Evolutionary conservation across 495 filamentous ascomycete species (phyloP).

Genomic region (Daldinia vernicosa): DNA sequence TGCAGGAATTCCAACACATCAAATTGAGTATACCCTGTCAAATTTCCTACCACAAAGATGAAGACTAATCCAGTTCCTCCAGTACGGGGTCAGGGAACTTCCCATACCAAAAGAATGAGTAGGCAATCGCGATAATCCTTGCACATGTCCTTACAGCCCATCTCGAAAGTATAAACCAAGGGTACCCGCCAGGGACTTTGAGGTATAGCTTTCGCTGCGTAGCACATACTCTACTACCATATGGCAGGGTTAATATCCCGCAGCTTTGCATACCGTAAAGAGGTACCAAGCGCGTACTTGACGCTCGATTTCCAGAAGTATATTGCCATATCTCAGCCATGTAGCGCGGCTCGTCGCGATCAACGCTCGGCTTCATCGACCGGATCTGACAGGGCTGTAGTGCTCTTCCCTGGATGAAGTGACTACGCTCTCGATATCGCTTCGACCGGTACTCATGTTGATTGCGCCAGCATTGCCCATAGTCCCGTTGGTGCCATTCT

Average conservation of each 20-base stretch:
- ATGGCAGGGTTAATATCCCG: constrained; percentile 2
- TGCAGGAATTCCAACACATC: not conserved
- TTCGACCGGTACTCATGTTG: not conserved
- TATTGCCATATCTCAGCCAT: constrained; percentile 2
- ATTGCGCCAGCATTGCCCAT: not conserved
- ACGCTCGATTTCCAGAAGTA: not conserved
- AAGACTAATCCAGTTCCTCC: not conserved
- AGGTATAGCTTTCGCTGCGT: not conserved
- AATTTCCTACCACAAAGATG: not conserved
- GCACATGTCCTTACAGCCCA: not conserved
- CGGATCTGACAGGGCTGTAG: not conserved
- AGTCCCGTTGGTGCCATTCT: not conserved
- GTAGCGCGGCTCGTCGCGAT: constrained; percentile 2
- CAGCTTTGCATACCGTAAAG: constrained; percentile 5
- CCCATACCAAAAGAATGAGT: not conserved
- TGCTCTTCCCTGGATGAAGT: not conserved
- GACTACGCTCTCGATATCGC: not conserved
- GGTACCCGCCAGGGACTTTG: not conserved
- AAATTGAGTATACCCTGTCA: not conserved
- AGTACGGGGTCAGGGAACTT: not conserved
- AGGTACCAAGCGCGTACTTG: not conserved
- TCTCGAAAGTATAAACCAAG: not conserved
- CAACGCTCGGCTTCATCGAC: not conserved
- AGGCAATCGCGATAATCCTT: not conserved
- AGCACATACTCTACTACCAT: not conserved